Evolutionary conservation across 345 rosid genomes (phyloP).

Genomic region (Salix arbutifolia): DNA sequence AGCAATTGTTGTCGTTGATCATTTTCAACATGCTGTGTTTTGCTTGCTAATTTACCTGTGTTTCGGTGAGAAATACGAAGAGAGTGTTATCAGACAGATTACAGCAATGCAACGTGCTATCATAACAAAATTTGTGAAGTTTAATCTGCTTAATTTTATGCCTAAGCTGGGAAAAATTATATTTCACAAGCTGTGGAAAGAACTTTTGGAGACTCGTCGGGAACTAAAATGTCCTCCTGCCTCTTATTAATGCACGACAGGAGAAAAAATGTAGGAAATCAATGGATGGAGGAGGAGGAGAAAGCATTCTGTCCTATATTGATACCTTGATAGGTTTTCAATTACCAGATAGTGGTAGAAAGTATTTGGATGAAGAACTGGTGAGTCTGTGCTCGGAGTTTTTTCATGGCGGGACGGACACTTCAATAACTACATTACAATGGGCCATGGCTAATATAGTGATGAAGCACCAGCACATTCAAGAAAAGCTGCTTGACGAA

Average conservation of each 20-base stretch:
- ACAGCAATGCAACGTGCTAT: constrained; percentile 8
- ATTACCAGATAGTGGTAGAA: background rate
- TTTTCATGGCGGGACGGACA: constrained; percentile 14
- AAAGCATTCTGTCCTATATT: background rate
- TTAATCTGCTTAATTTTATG: constrained; percentile 14
- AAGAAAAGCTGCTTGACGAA: background rate
- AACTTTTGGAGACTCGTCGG: background rate
- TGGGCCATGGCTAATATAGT: constrained; percentile 20
- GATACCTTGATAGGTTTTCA: constrained; percentile 6
- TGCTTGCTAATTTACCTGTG: constrained; percentile 10
- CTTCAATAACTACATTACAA: constrained; percentile 11
- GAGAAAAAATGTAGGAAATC: background rate
- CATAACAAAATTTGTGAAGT: background rate
- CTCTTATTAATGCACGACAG: background rate
- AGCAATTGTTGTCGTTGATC: background rate
- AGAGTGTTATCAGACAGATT: background rate
- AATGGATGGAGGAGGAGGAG: background rate
- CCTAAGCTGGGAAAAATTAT: constrained; percentile 6
- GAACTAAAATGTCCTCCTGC: background rate
- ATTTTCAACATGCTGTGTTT: constrained; percentile 8
- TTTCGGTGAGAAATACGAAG: constrained; percentile 16
- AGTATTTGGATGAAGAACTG: constrained; percentile 10
- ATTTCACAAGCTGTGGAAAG: constrained; percentile 3
- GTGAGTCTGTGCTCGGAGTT: constrained; percentile 14
- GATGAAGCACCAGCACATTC: constrained; percentile 10